These are phyloP conservation scores for Blastomyces silverae DNA, from an alignment of 2,329 filamentous ascomycete species.

Conservation along the genomic window DNA sequence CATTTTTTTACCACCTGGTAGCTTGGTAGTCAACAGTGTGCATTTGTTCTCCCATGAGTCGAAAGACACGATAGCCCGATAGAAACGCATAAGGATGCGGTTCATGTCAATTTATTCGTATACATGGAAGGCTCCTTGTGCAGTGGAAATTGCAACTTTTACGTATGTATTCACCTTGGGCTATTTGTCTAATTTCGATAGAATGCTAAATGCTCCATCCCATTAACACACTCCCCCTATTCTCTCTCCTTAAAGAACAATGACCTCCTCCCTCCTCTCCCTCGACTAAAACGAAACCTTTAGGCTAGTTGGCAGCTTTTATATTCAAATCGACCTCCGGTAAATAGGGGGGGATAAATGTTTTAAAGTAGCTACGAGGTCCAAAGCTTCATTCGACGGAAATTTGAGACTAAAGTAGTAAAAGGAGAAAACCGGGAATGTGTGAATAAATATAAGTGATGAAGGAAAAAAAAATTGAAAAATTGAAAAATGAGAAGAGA, in stretches of 20 bases:
- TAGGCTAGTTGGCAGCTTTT: not conserved
- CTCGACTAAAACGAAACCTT: not conserved
- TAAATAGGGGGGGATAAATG: not conserved
- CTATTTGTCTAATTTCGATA: not conserved
- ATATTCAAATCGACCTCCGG: not conserved
- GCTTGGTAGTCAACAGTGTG: not conserved
- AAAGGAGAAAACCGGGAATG: conserved; percentile 16
- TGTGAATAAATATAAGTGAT: conserved; percentile 22
- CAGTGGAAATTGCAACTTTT: not conserved
- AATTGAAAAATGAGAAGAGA: conserved; percentile 17
- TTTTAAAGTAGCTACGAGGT: too few species aligned
- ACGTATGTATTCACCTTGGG: not conserved
- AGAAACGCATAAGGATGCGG: not conserved
- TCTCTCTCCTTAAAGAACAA: too few species aligned
- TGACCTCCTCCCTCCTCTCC: too few species aligned
- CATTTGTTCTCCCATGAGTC: not conserved
- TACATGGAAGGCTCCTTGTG: not conserved
- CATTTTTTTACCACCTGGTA: not conserved
- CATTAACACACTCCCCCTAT: not conserved
- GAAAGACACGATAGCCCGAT: not conserved
- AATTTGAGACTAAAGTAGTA: not conserved
- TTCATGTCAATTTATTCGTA: not conserved
- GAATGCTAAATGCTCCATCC: not conserved
- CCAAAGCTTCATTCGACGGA: not conserved
- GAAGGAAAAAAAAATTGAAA: conserved; percentile 16